Evolutionary conservation across 2,329 filamentous ascomycete species (phyloP), one percentile per base, ranked within the genome.

Genomic region (Aquanectria penicillioides): DNA sequence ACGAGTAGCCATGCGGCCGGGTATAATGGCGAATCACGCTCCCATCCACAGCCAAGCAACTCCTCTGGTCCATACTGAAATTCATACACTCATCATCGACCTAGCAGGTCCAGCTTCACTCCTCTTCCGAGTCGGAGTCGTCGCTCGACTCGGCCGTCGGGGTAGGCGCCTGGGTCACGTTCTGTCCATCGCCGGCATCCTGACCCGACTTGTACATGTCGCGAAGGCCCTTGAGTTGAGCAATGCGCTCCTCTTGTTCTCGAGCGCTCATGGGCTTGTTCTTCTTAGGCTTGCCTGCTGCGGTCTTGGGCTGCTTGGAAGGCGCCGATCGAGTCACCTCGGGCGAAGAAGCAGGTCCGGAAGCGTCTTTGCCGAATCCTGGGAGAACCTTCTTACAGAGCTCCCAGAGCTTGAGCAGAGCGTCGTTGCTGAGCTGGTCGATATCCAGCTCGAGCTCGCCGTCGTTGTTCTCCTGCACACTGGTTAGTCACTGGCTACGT

Each of bases 221-320:
- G 33, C 85, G 75, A 60, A 86, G 81, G 58, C 82, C 81, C 65
- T 84, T 81, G 41, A 91, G 80, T 68, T 85, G 79, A 23, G 82
- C 80, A 66, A 91, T 90, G 54, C 84, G 86, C 22, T 83, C 81
- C 67, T 90, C 87, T 73, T 91, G 89, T 74, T 91, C 88, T 18
- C 80, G 78, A 63, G 89, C 89, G 72, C 85, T 88, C 89, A 91
- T 91, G 2, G 89, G 89, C 80, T 91, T 91, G 74, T 91, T 90
- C 80, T 90, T 90, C 78, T 88, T 88, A 49, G 84, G 85, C 74
- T 87, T 87, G 23, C 38, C 38, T 25, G 70, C 69, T 13, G 71
- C 63, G 37, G 74, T 71, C 46, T 73, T 61, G 0, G 71, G 57
- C 48, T 71, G 67, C 58, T 77, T 76, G 23, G 70, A 59, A 8